phyloP scores from a whole-genome alignment of 345 rosid genomes.

The Arabidopsis arenosa region DNA sequence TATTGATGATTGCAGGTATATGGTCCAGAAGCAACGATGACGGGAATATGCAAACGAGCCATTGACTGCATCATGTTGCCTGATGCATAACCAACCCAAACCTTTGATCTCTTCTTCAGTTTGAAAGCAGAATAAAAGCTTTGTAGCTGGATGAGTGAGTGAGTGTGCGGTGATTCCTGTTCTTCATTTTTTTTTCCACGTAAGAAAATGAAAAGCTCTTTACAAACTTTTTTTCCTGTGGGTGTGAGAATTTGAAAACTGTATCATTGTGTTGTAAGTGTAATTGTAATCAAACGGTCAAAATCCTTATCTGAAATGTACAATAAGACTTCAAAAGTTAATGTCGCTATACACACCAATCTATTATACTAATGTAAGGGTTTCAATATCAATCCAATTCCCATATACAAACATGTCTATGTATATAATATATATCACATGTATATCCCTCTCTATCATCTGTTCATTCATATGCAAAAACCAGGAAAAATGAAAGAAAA shows the following conservation, averaged over 20 bases:
- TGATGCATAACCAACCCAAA: conserved; percentile 42
- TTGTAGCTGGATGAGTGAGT: not conserved
- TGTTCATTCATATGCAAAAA: conserved; percentile 13
- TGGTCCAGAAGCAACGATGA: conserved; percentile 98
- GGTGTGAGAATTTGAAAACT: not conserved
- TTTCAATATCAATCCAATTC: conserved; percentile 19
- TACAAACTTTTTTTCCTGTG: not conserved
- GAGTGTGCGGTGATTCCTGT: not conserved
- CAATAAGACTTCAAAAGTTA: conserved; percentile 11
- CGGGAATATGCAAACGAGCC: conserved; percentile 94
- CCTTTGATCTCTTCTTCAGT: not conserved
- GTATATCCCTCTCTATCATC: conserved; percentile 1
- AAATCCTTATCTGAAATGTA: not conserved
- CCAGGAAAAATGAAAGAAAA: conserved; percentile 7
- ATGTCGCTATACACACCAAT: conserved; percentile 14
- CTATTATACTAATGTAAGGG: conserved; percentile 9
- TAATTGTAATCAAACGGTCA: conserved; percentile 22
- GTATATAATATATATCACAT: not conserved
- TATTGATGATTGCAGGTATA: conserved; percentile 64
- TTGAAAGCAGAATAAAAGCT: conserved; percentile 4
- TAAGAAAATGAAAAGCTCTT: conserved; percentile 12
- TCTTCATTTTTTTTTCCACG: conserved; percentile 6
- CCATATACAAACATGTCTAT: conserved; percentile 33
- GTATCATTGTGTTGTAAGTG: conserved; percentile 10
- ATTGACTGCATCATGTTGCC: conserved; percentile 84